These are phyloP conservation scores for Adansonia rubrostipa DNA, from an alignment of 441 rosid genomes.

Conservation along the genomic window DNA sequence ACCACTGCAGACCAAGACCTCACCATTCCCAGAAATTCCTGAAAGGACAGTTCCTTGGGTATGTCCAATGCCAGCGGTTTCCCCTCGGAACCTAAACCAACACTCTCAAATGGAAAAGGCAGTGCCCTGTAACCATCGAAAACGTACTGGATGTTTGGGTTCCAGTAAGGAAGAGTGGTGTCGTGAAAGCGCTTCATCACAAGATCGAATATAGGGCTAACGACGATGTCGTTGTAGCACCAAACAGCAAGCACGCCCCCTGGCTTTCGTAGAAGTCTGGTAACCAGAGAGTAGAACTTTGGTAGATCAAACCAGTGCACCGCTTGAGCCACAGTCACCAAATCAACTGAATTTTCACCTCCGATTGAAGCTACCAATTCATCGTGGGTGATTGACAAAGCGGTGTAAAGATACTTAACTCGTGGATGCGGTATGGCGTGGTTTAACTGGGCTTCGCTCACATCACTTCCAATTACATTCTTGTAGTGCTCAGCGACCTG, in stretches of 20 bases:
- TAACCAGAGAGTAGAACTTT: slow-evolving; percentile 55
- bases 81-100: slow-evolving; percentile 63
- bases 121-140: slow-evolving; percentile 47
- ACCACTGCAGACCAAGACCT: slow-evolving; percentile 58
- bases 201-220: slow-evolving; percentile 51
- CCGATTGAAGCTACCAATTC: slow-evolving; percentile 52
- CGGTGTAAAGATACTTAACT: slow-evolving; percentile 52
- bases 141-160: slow-evolving; percentile 33
- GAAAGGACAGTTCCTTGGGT: slow-evolving; percentile 49
- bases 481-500: slow-evolving; percentile 63
- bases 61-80: slow-evolving; percentile 52
- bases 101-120: slow-evolving; percentile 64
- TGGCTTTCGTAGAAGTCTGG: slow-evolving; percentile 56
- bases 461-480: slow-evolving; percentile 55
- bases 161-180: slow-evolving; percentile 47
- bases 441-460: slow-evolving; percentile 54
- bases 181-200: slow-evolving; percentile 44
- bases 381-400: slow-evolving; percentile 48
- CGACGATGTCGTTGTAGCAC: slow-evolving; percentile 51
- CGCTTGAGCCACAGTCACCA: slow-evolving; percentile 61
- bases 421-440: slow-evolving; percentile 43
- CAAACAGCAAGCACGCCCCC: slow-evolving; percentile 70
- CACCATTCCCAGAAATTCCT: slow-evolving; percentile 45
- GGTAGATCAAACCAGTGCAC: slow-evolving; percentile 69
- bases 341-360: slow-evolving; percentile 60